Evolutionary conservation across 2,329 filamentous ascomycete genomes (phyloP), one percentile per base, ranked within the genome.

Genomic region (Ramularia collo-cygni): DNA sequence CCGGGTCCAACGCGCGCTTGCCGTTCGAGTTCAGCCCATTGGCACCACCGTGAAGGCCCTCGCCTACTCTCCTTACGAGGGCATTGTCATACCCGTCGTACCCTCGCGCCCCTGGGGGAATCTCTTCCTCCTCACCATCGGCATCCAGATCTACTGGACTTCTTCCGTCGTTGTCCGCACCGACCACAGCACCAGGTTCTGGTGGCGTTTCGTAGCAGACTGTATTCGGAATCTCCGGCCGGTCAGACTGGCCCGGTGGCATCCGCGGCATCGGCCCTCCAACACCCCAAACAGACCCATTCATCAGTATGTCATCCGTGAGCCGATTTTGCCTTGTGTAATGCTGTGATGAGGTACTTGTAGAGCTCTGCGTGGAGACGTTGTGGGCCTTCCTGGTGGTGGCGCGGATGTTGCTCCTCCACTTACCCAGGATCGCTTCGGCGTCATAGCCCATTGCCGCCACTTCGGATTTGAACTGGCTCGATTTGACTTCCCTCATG

Each of bases 401-500:
- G 4, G 52, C 37, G 21, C 49, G 50, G 8, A 57, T 54, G 1
- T 35, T 53, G 3, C 46, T 42, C 5, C 53, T 46, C 58, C 58
- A 60, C 38, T 53, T 56, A 3, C 43, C 35, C 6, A 60, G 33
- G 2, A 59, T 37, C 8, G 46, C 50, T 34, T 58, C 55, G n/a
- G 47, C 46, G 28, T 60, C 53, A 40, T 51, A 59, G 31, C 53
- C 44, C 6, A 35, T 39, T 14, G 51, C 47, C n/a, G 46, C 44
- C 6, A 46, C 47, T 8, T 17, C 40, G n/a, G 45, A 48, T 17
- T 19, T 44, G 18, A 38, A 36, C n/a, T 8, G 21, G 2, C 45
- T 38, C n/a, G 33, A 33, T 14, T 42, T 49, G 24, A 55, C 37
- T 31, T 68, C 65, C 36, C 57, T 61, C 36, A 65, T 54, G 6